Evolutionary conservation across 441 rosid genomes (phyloP).

Genomic region (Populus hybrid): DNA sequence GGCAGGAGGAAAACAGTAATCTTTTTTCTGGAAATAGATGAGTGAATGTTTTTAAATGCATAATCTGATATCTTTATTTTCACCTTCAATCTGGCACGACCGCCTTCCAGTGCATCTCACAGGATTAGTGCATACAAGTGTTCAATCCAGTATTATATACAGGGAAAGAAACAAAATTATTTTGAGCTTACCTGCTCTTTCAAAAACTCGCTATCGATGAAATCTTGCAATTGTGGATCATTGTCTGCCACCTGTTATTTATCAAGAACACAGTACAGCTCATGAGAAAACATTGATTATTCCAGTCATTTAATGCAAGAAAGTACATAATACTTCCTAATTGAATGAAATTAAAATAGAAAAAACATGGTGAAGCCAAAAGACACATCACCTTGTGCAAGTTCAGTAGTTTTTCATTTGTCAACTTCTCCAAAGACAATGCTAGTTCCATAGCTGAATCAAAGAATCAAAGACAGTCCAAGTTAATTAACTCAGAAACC

Average conservation of each 20-base stretch:
- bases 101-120: neutral
- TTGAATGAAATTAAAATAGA: neutral
- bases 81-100: neutral
- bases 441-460: constrained; percentile 96
- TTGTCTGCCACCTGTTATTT: neutral
- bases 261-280: neutral
- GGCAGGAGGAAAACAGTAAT: neutral
- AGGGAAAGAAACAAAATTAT: too few relatives aligned
- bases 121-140: neutral
- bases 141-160: neutral
- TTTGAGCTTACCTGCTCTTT: neutral
- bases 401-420: constrained; percentile 66
- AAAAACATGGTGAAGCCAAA: neutral
- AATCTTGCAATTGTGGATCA: neutral
- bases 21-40: neutral
- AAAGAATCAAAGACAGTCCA: neutral
- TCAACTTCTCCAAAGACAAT: constrained; percentile 78
- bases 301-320: neutral
- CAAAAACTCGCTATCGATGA: neutral
- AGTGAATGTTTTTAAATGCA: too few relatives aligned
- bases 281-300: neutral
- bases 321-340: neutral
- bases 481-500: neutral
- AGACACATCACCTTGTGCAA: constrained; percentile 52
- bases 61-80: neutral